Evolutionary conservation across 306 rosid genomes (phyloP).

Genomic region (Pyrus pyrifolia): DNA sequence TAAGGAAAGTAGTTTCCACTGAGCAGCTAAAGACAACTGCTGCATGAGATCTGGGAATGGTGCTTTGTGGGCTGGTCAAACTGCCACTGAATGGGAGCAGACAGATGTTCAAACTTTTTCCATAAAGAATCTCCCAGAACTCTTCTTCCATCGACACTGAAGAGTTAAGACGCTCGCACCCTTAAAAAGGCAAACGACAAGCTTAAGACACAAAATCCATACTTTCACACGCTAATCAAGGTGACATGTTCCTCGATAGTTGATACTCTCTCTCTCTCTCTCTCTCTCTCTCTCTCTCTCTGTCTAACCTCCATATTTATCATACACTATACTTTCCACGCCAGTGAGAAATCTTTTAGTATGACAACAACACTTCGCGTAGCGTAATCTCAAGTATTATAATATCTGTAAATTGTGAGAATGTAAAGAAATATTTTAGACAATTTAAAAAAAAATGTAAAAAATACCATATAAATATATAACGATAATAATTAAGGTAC

Average conservation of each 20-base stretch:
- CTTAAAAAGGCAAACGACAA: conserved; percentile 32
- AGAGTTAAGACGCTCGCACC: background rate
- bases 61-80: no score
- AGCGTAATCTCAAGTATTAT: background rate
- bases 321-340: background rate
- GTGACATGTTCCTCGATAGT: conserved; percentile 39
- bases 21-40: background rate
- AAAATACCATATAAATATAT: no score
- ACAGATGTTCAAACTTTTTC: conserved; percentile 39
- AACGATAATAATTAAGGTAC: no score
- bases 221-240: conserved; percentile 54
- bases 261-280: conserved; percentile 7
- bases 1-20: background rate
- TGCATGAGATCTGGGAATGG: background rate
- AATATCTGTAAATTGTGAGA: background rate
- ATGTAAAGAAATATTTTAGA: no score
- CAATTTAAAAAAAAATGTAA: no score
- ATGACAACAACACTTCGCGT: background rate
- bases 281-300: no score
- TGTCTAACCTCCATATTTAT: background rate
- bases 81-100: conserved; percentile 4
- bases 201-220: conserved; percentile 28
- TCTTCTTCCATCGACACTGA: background rate
- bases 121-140: conserved; percentile 1
- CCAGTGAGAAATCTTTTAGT: background rate